Conservation (phyloP, 257 asterid species). For the Fraxinus americana region DNA sequence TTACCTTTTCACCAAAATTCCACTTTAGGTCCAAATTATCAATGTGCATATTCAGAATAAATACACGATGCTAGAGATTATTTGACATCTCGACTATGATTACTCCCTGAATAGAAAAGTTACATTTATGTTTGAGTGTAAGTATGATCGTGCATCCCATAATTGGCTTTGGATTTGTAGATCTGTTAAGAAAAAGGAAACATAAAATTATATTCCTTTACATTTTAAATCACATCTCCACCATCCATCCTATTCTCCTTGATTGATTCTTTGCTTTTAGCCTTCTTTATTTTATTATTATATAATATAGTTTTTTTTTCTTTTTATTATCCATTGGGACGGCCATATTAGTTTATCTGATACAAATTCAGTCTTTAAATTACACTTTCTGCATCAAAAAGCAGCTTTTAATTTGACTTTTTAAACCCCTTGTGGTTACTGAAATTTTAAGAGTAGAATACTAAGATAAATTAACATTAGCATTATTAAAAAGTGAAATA, state of each 20-base stretch:
- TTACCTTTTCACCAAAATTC: not conserved
- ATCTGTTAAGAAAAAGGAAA: not conserved
- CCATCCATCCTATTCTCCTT: not conserved
- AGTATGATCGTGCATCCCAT: conserved; percentile 7
- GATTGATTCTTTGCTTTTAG: not conserved
- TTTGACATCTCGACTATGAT: not conserved
- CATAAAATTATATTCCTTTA: not conserved
- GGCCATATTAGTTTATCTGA: not conserved
- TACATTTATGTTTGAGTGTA: not conserved
- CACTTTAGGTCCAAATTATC: conserved; percentile 11
- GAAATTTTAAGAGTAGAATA: not conserved
- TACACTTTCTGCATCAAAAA: not conserved
- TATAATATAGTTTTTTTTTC: not conserved
- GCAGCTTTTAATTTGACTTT: conserved; percentile 20
- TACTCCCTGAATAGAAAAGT: not conserved
- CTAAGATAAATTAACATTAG: not conserved
- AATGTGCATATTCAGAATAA: conserved; percentile 12
- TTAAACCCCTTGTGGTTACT: conserved; percentile 13
- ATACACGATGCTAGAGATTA: not conserved
- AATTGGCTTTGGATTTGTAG: not conserved
- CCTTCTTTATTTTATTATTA: not conserved
- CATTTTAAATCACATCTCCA: not conserved
- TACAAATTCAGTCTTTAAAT: not conserved
- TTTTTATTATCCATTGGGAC: not conserved
- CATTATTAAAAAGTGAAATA: conserved; percentile 8